These are phyloP conservation scores for Termitomyces sp. DNA, from an alignment of 768 basidiomycete genomes.

Conservation along the genomic window DNA sequence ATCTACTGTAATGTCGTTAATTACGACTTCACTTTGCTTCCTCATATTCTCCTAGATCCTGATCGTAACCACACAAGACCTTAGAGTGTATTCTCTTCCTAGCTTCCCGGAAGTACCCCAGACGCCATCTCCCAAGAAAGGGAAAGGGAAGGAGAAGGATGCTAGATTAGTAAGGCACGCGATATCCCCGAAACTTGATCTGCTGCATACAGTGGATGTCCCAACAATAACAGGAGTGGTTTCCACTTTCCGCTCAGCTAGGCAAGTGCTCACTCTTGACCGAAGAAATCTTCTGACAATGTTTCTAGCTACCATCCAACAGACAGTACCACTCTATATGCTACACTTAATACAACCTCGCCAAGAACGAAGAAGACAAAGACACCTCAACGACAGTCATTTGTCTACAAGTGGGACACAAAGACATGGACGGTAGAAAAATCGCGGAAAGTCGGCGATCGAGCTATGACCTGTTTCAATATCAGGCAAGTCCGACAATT, in stretches of 20 bases:
- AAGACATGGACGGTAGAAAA: slow-evolving; percentile 64
- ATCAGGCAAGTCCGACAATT: slow-evolving; percentile 55
- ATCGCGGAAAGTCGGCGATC: slow-evolving; percentile 70
- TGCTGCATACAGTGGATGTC: slow-evolving; percentile 50
- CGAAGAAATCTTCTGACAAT: background rate
- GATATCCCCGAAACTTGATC: slow-evolving; percentile 20
- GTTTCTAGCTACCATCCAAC: slow-evolving; percentile 52
- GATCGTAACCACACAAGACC: slow-evolving; percentile 58
- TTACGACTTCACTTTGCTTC: background rate
- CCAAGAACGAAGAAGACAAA: slow-evolving; percentile 56
- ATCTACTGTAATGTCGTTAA: slow-evolving; percentile 43
- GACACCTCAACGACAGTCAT: slow-evolving; percentile 53
- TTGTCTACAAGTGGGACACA: slow-evolving; percentile 71
- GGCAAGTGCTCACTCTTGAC: slow-evolving; percentile 22
- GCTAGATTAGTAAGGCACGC: slow-evolving; percentile 11
- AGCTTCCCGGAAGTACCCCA: slow-evolving; percentile 7
- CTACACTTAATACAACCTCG: slow-evolving; percentile 66
- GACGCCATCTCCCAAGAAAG: slow-evolving; percentile 26
- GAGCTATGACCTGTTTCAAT: slow-evolving; percentile 84
- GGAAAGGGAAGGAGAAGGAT: slow-evolving; percentile 42
- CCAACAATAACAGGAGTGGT: slow-evolving; percentile 45
- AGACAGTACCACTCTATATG: slow-evolving; percentile 54
- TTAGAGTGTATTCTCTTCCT: slow-evolving; percentile 63
- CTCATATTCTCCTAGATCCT: slow-evolving; percentile 46
- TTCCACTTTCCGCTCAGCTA: slow-evolving; percentile 64